Evolutionary conservation across 2,329 filamentous ascomycete species (phyloP).

Genomic region (Phoma herbarum): DNA sequence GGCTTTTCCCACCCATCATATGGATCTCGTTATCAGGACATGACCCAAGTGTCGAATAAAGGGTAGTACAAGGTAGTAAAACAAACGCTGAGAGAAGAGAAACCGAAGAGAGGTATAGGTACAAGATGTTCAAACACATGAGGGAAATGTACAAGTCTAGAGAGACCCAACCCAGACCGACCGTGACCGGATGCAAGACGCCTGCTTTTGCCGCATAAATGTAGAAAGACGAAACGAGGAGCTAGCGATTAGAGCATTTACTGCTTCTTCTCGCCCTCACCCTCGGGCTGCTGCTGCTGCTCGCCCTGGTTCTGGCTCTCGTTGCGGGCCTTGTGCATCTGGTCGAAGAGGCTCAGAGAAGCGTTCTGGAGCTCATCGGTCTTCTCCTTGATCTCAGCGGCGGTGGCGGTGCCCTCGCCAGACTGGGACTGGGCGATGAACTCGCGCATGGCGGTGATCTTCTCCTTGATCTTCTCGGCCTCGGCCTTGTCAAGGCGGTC

Average conservation of each 20-base stretch:
- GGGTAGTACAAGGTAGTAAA: constrained; percentile 42
- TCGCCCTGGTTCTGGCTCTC: constrained; percentile 62
- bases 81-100: constrained; percentile 44
- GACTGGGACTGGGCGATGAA: constrained; percentile 94
- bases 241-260: constrained; percentile 50
- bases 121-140: constrained; percentile 42
- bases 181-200: constrained; percentile 50
- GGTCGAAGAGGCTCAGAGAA: constrained; percentile 96
- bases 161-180: constrained; percentile 39
- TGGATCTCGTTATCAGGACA: constrained; percentile 36
- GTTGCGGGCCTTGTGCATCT: constrained; percentile 96
- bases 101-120: constrained; percentile 48
- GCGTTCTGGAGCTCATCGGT: constrained; percentile 97
- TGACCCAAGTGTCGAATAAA: constrained; percentile 32
- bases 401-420: constrained; percentile 84
- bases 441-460: constrained; percentile 85
- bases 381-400: constrained; percentile 97
- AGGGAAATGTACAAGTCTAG: constrained; percentile 48
- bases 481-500: constrained; percentile 97
- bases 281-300: constrained; percentile 55
- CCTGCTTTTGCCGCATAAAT: constrained; percentile 47
- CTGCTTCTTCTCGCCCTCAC: constrained; percentile 72
- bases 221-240: constrained; percentile 34
- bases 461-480: constrained; percentile 91
- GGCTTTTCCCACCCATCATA: constrained; percentile 32